phyloP scores from a whole-genome alignment of 2,329 filamentous ascomycete genomes.

The Aureobasidium pullulans region DNA sequence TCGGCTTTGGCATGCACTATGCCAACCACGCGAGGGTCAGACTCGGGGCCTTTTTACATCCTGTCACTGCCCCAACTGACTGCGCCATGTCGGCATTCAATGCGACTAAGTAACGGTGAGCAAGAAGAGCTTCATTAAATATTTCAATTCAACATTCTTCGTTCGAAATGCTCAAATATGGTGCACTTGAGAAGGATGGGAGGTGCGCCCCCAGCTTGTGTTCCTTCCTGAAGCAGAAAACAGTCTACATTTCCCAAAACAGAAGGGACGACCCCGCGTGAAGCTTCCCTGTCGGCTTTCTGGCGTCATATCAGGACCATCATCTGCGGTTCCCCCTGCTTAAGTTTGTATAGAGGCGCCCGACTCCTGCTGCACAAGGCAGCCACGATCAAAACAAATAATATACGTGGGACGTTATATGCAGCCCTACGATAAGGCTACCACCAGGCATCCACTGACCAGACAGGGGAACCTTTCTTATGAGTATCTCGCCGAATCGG shows the following conservation, averaged over 20 bases:
- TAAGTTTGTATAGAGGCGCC: neutral
- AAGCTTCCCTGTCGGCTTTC: neutral
- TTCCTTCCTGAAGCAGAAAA: neutral
- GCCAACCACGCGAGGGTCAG: neutral
- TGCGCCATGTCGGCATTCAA: neutral
- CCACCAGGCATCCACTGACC: neutral
- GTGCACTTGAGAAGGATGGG: neutral
- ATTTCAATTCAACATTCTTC: neutral
- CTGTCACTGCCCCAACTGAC: neutral
- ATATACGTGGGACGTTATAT: neutral
- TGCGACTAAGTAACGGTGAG: neutral
- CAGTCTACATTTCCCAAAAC: neutral
- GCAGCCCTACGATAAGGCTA: slow-evolving; percentile 6
- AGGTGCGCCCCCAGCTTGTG: neutral
- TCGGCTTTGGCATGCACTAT: neutral
- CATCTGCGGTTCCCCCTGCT: neutral
- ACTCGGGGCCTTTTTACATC: neutral
- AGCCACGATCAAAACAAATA: neutral
- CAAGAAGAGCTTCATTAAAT: neutral
- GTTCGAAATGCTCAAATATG: neutral
- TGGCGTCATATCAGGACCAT: neutral
- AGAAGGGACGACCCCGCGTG: neutral
- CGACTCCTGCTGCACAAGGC: neutral
- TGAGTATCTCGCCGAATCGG: neutral
- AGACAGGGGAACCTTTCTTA: neutral